Evolutionary conservation across 2,329 filamentous ascomycete genomes (phyloP).

Genomic region (Ceratocystis alfenasii): DNA sequence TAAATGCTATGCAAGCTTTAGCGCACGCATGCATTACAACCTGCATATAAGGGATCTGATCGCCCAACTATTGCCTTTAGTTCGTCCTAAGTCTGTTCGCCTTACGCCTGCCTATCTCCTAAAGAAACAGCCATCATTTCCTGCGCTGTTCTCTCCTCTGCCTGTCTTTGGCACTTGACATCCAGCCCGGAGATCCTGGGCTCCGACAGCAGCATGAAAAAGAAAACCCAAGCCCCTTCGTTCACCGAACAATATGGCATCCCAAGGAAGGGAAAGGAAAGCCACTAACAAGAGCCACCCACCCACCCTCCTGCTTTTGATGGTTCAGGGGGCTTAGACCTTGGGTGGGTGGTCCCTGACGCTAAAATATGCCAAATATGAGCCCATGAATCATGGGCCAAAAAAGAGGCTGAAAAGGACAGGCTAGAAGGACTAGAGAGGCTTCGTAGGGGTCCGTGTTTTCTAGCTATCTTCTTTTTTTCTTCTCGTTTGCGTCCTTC

Average conservation of each 20-base stretch:
- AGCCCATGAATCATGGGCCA: constrained; percentile 2
- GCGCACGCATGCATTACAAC: not conserved
- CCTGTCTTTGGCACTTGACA: not conserved
- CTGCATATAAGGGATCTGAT: constrained; percentile 11
- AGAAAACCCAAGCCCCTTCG: not conserved
- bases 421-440: not conserved
- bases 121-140: not conserved
- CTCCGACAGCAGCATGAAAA: too few relatives aligned
- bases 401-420: not conserved
- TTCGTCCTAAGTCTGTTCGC: not conserved
- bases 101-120: not conserved
- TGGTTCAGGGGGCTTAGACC: not conserved
- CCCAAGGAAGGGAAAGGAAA: not conserved
- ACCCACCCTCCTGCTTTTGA: not conserved
- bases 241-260: not conserved
- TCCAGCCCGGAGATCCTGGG: not conserved
- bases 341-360: not conserved
- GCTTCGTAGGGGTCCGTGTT: constrained; percentile 5
- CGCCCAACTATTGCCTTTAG: constrained; percentile 5
- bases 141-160: too few relatives aligned
- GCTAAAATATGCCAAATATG: not conserved
- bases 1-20: constrained; percentile 4
- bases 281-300: not conserved
- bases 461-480: not conserved
- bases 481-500: not conserved